phyloP scores from a whole-genome alignment of 305 asterid species.

The Nicotiana rustica region DNA sequence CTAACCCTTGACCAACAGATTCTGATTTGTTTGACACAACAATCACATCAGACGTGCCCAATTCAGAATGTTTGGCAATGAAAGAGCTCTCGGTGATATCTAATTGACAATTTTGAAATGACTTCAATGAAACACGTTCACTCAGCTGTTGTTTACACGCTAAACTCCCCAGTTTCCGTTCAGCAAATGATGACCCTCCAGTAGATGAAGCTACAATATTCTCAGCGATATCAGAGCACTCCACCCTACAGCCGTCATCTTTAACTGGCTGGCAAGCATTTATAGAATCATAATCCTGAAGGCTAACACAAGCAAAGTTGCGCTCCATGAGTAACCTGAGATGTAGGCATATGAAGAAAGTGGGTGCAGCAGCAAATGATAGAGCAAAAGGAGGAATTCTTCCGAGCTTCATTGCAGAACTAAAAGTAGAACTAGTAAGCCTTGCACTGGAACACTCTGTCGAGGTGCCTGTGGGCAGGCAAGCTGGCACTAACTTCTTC shows the following conservation, averaged over 20 bases:
- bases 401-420: constrained; percentile 55
- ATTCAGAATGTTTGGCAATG: constrained; percentile 31
- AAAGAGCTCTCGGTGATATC: constrained; percentile 34
- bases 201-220: constrained; percentile 41
- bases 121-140: constrained; percentile 39
- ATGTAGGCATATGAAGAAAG: constrained; percentile 72
- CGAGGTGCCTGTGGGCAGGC: constrained; percentile 58
- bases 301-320: constrained; percentile 56
- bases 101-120: constrained; percentile 40
- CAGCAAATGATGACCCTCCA: constrained; percentile 39
- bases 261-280: constrained; percentile 45
- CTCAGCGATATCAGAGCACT: constrained; percentile 41
- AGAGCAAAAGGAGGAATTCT: constrained; percentile 62
- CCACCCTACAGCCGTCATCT: constrained; percentile 41
- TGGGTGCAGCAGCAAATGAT: constrained; percentile 74
- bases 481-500: constrained; percentile 51
- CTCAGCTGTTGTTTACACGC: constrained; percentile 36
- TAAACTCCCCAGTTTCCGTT: constrained; percentile 42
- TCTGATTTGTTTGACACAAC: constrained; percentile 42
- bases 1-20: constrained; percentile 39
- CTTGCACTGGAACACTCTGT: constrained; percentile 53
- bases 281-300: constrained; percentile 53
- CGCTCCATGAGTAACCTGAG: constrained; percentile 74
- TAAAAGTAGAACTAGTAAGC: constrained; percentile 49
- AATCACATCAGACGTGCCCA: constrained; percentile 40